phyloP scores from a whole-genome alignment of 768 basidiomycete species.

The Podaxis sp. region DNA sequence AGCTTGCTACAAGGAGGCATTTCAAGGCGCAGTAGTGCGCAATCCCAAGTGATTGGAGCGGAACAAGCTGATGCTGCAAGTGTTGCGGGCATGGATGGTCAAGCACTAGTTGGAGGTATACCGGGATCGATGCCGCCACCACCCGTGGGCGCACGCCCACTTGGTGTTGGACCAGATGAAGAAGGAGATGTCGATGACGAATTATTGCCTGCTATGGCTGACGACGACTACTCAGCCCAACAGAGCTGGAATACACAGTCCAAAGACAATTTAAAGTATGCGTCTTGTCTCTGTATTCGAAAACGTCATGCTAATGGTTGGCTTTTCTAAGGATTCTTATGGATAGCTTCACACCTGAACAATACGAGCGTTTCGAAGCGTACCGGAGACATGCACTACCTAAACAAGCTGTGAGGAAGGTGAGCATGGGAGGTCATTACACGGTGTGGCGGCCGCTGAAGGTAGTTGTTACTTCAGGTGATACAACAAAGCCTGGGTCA shows the following conservation, averaged over 20 bases:
- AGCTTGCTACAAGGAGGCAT: slow-evolving; percentile 9
- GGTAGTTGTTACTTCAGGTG: slow-evolving; percentile 41
- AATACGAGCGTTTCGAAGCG: slow-evolving; percentile 87
- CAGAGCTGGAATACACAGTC: slow-evolving; percentile 82
- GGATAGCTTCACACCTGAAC: slow-evolving; percentile 79
- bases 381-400: slow-evolving; percentile 81
- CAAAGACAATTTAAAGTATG: slow-evolving; percentile 80
- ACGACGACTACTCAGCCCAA: slow-evolving; percentile 85
- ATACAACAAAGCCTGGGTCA: slow-evolving; percentile 80
- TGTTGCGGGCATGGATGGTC: neutral
- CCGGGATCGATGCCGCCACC: slow-evolving; percentile 14
- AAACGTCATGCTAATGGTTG: neutral
- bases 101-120: neutral
- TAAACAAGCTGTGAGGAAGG: slow-evolving; percentile 80
- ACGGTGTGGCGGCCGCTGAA: neutral
- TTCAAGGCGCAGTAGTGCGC: slow-evolving; percentile 7
- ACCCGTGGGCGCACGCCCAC: slow-evolving; percentile 13
- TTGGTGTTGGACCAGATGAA: slow-evolving; percentile 28
- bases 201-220: slow-evolving; percentile 78
- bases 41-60: neutral
- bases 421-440: slow-evolving; percentile 19
- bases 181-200: slow-evolving; percentile 80
- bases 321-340: slow-evolving; percentile 62
- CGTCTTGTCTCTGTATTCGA: neutral
- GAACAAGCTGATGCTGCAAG: neutral